Percentiles rank a stretch among this genome's conserved stretches.
Conservation (phyloP, 306 rosid species). For the Trifolium fragiferum region DNA sequence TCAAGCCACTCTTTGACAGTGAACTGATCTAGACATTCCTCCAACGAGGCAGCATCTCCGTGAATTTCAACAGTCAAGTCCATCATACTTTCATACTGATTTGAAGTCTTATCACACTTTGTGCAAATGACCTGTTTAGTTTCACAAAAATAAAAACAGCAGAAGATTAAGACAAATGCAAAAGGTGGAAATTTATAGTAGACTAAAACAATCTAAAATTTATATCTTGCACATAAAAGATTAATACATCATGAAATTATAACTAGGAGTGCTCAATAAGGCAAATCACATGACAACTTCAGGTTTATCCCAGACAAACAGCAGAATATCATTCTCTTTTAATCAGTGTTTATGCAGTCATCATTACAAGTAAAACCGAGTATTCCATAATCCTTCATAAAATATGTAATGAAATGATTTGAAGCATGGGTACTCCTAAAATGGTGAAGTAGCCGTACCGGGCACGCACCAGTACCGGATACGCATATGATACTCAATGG, state of each 20-base stretch:
- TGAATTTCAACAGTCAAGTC: conserved; percentile 98
- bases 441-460: no score
- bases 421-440: no score
- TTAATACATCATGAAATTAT: conserved; percentile 19
- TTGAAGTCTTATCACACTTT: conserved; percentile 74
- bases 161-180: background rate
- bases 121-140: conserved; percentile 80
- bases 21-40: conserved; percentile 95
- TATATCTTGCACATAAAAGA: conserved; percentile 7
- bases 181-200: conserved; percentile 23
- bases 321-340: conserved; percentile 23
- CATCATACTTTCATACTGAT: conserved; percentile 95
- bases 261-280: background rate
- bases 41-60: conserved; percentile 90
- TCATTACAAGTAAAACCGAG: conserved; percentile 5
- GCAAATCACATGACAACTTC: conserved; percentile 14
- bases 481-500: no score
- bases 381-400: conserved; percentile 1
- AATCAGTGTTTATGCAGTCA: background rate
- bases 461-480: no score
- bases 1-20: conserved; percentile 84
- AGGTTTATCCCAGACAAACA: conserved; percentile 14
- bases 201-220: conserved; percentile 9
- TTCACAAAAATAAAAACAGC: conserved; percentile 19
- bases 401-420: conserved; percentile 16